These are phyloP conservation scores for Silene noctiflora DNA, from an alignment of 179 eudicot genomes.

Conservation along the genomic window DNA sequence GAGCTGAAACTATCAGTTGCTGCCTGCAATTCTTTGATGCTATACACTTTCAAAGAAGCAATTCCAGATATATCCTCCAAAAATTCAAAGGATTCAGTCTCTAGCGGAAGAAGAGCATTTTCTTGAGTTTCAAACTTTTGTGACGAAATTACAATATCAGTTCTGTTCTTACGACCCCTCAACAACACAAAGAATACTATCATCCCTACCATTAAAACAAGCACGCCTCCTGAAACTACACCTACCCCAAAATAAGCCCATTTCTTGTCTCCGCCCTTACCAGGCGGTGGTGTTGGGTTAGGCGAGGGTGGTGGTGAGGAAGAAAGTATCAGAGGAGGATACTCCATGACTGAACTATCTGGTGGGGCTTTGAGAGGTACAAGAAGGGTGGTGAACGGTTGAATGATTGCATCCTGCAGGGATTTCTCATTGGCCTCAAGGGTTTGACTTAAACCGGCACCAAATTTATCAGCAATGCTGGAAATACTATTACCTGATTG, in stretches of 20 bases:
- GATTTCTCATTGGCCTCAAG: constrained; percentile 44
- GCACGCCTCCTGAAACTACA: constrained; percentile 30
- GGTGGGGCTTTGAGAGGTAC: constrained; percentile 53
- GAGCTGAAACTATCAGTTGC: constrained; percentile 50
- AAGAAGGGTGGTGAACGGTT: constrained; percentile 45
- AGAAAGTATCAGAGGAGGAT: constrained; percentile 17
- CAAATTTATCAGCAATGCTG: constrained; percentile 36
- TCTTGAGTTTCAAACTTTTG: constrained; percentile 26
- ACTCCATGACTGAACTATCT: constrained; percentile 31
- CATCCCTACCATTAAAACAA: constrained; percentile 20
- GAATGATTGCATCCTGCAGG: constrained; percentile 28
- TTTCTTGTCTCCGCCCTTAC: constrained; percentile 31
- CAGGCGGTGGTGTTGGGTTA: constrained; percentile 16
- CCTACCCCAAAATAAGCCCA: constrained; percentile 52
- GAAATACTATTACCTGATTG: constrained; percentile 27
- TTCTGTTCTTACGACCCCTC: constrained; percentile 19
- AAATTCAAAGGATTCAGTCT: constrained; percentile 28
- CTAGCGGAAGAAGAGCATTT: constrained; percentile 6
- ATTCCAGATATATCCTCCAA: constrained; percentile 35
- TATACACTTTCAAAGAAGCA: constrained; percentile 47
- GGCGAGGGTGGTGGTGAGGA: constrained; percentile 31
- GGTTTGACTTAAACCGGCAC: constrained; percentile 30
- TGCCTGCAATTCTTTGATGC: constrained; percentile 45
- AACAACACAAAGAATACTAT: constrained; percentile 13
- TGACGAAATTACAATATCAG: constrained; percentile 9